Evolutionary conservation across 768 basidiomycete species (phyloP).

Genomic region (Xerocomellus chrysenteron): DNA sequence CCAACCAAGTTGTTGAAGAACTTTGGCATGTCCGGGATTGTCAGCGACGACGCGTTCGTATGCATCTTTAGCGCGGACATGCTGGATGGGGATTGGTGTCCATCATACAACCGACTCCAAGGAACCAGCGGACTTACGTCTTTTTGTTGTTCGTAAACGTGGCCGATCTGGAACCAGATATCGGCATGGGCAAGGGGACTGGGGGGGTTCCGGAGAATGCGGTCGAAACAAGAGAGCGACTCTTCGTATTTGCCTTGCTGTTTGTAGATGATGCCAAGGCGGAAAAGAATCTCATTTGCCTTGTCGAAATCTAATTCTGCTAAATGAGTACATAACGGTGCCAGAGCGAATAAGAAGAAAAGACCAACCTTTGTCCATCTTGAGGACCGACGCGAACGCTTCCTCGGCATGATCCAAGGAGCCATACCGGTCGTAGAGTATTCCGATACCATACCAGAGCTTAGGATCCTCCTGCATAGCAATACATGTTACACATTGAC

Average conservation of each 20-base stretch:
- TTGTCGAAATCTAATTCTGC: constrained; percentile 84
- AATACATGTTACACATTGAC: constrained; percentile 7
- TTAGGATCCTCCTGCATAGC: constrained; percentile 83
- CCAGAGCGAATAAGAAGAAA: background rate
- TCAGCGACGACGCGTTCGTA: constrained; percentile 94
- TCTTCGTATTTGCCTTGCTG: constrained; percentile 94
- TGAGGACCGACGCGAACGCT: constrained; percentile 92
- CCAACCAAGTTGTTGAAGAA: constrained; percentile 97
- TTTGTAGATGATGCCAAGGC: constrained; percentile 98
- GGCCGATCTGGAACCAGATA: constrained; percentile 99
- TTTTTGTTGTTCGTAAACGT: constrained; percentile 96
- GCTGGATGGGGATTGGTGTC: constrained; percentile 45
- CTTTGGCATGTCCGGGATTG: constrained; percentile 94
- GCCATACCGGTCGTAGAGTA: constrained; percentile 97
- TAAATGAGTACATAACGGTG: constrained; percentile 28
- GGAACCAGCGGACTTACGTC: constrained; percentile 57
- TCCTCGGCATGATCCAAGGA: constrained; percentile 99
- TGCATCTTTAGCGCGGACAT: constrained; percentile 86
- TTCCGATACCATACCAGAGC: constrained; percentile 99
- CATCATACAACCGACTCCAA: constrained; percentile 4
- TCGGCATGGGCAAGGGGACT: constrained; percentile 94
- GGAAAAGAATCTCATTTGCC: constrained; percentile 97
- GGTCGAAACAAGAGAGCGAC: constrained; percentile 89
- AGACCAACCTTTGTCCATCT: constrained; percentile 90
- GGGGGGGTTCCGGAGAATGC: constrained; percentile 94